Evolutionary conservation across 1,139 yeast species (phyloP), one percentile per base, ranked within the genome.

Genomic region (Saccharomycopsis hybrid): DNA sequence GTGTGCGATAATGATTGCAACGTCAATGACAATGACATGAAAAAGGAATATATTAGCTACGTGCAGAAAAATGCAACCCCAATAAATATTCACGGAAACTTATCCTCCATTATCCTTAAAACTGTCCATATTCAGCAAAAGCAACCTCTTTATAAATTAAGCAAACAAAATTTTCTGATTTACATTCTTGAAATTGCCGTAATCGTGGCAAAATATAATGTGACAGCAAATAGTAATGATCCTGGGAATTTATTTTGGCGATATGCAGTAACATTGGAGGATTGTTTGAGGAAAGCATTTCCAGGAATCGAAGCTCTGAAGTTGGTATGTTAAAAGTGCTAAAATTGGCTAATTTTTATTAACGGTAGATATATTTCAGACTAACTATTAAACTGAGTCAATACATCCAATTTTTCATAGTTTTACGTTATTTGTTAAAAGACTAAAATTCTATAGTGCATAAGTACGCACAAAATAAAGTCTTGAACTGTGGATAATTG

Each of bases 211-310:
- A 44, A 50, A 47, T 47, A 47, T 38, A 44, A 50, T 30, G 37
- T 39, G 40, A 28, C 41, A 28, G 33, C 42, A 8, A 27, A 44
- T 24, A 11, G 30, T 27, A 39, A 38, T 5, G 47, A 50, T 2
- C 18, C 35, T 3, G 33, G 32, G 38, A 47, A 50, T 35, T 31
- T 47, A n/a, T 52, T 52, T 33, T 52, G 36, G 41, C 31, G 55
- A 3, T 50, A 52, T 35, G 28, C 31, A 31, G 27, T 29, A 11
- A 50, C 55, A 8, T 29, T 52, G 27, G 35, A 43, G 28, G 38
- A 35, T 4, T 46, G 39, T 35, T 24, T 51, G 11, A 24, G 11
- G 4, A 24, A 44, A n/a, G 33, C 39, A 24, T 51, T 51, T 25
- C n/a, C n/a, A n/a, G n/a, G n/a, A n/a, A n/a, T n/a, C n/a, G n/a